Evolutionary conservation across 2,329 filamentous ascomycete genomes (phyloP).

Genomic region (Emericellopsis cladophorae): DNA sequence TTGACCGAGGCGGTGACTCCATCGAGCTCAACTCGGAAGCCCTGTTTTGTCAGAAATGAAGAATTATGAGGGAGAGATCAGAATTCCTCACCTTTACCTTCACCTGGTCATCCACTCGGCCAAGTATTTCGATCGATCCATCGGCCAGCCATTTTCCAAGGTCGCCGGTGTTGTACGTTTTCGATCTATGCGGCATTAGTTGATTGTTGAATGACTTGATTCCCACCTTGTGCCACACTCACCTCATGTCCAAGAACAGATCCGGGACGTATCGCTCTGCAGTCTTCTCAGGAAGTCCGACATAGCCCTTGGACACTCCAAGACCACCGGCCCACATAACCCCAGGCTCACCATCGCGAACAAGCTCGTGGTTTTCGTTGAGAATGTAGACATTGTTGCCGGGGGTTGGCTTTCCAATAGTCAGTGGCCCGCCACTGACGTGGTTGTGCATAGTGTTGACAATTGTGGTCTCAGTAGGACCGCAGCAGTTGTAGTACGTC

Average conservation of each 20-base stretch:
- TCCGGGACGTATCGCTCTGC: slow-evolving; percentile 34
- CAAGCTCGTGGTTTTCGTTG: slow-evolving; percentile 29
- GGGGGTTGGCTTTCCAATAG: slow-evolving; percentile 41
- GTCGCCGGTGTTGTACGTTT: slow-evolving; percentile 50
- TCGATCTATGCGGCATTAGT: slow-evolving; percentile 9
- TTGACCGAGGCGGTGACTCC: slow-evolving; percentile 39
- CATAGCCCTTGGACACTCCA: slow-evolving; percentile 42
- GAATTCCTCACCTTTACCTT: slow-evolving; percentile 32
- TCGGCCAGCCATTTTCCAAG: slow-evolving; percentile 39
- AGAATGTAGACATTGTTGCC: slow-evolving; percentile 45
- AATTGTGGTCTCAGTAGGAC: slow-evolving; percentile 47
- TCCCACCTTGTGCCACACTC: neutral
- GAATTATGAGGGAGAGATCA: neutral
- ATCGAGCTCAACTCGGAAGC: slow-evolving; percentile 48
- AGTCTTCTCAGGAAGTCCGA: slow-evolving; percentile 38
- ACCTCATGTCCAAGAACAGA: slow-evolving; percentile 30
- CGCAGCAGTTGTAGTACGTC: slow-evolving; percentile 43
- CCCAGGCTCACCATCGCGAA: slow-evolving; percentile 32
- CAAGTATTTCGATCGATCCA: slow-evolving; percentile 40
- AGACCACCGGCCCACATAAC: slow-evolving; percentile 44
- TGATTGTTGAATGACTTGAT: neutral
- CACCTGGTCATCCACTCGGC: slow-evolving; percentile 47
- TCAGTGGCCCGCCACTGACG: slow-evolving; percentile 27
- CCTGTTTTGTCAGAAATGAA: slow-evolving; percentile 14
- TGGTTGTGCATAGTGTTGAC: slow-evolving; percentile 44